phyloP scores from a whole-genome alignment of 2,329 filamentous ascomycete species.

The Rutstroemia sp. region DNA sequence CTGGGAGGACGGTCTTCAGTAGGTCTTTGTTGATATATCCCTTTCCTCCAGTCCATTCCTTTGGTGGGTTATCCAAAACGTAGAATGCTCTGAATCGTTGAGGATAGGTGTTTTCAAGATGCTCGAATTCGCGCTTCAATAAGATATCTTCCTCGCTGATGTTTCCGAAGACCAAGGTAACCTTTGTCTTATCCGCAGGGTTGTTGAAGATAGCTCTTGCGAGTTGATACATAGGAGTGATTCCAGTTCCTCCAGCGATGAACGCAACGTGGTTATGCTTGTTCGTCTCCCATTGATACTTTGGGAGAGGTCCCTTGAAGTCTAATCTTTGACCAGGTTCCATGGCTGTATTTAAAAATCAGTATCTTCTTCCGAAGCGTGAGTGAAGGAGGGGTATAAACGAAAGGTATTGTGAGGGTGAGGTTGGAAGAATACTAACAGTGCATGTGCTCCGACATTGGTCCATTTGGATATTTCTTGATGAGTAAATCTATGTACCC shows the following conservation, averaged over 20 bases:
- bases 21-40: slow-evolving; percentile 87
- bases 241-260: slow-evolving; percentile 91
- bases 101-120: slow-evolving; percentile 91
- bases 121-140: slow-evolving; percentile 73
- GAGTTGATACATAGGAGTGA: slow-evolving; percentile 98
- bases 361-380: background rate
- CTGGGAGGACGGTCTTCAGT: slow-evolving; percentile 88
- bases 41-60: slow-evolving; percentile 68
- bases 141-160: slow-evolving; percentile 85
- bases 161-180: slow-evolving; percentile 92
- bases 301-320: slow-evolving; percentile 92
- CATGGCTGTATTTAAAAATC: slow-evolving; percentile 42
- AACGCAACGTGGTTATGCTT: slow-evolving; percentile 86
- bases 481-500: slow-evolving; percentile 85
- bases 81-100: slow-evolving; percentile 95
- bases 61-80: slow-evolving; percentile 75
- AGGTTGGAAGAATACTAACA: slow-evolving; percentile 16
- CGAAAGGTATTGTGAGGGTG: background rate
- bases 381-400: background rate
- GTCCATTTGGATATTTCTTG: slow-evolving; percentile 84
- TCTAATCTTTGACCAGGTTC: slow-evolving; percentile 73
- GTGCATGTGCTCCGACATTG: slow-evolving; percentile 89
- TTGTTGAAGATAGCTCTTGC: slow-evolving; percentile 89
- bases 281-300: slow-evolving; percentile 84
- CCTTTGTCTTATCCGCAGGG: slow-evolving; percentile 94